Percentiles rank a stretch among this genome's conserved stretches.
Conservation (phyloP, 768 basidiomycete genomes). For the Suillus brevipes region DNA sequence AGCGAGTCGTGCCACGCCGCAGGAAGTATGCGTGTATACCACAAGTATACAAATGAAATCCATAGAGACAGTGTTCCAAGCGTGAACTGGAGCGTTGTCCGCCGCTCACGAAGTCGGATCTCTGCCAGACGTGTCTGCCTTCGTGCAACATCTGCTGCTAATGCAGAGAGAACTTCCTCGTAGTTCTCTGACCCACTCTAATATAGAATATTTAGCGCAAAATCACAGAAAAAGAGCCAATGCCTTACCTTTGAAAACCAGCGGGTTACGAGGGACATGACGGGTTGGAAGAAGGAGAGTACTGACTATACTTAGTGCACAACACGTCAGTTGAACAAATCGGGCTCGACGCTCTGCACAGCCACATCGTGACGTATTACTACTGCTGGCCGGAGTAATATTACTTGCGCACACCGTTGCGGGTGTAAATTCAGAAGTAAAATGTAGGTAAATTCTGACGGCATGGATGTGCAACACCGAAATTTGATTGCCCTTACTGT, state of each 20-base stretch:
- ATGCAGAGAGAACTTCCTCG: conserved; percentile 65
- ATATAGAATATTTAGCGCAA: background rate
- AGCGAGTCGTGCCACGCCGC: conserved; percentile 25
- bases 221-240: background rate
- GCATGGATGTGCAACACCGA: no score
- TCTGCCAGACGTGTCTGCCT: conserved; percentile 75
- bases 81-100: conserved; percentile 75
- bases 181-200: conserved; percentile 58
- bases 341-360: background rate
- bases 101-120: conserved; percentile 81
- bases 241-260: conserved; percentile 31
- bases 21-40: conserved; percentile 67
- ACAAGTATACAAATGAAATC: conserved; percentile 69
- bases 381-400: no score
- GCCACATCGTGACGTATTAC: conserved; percentile 2
- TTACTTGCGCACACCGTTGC: background rate
- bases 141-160: conserved; percentile 70
- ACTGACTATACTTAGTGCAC: background rate
- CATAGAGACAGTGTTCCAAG: conserved; percentile 75
- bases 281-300: conserved; percentile 8
- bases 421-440: background rate
- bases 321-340: conserved; percentile 8
- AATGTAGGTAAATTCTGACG: background rate
- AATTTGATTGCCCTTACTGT: no score
- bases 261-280: conserved; percentile 31